Evolutionary conservation across 306 rosid genomes (phyloP), one percentile per base, ranked within the genome.

Genomic region (Sicyos baderoa): DNA sequence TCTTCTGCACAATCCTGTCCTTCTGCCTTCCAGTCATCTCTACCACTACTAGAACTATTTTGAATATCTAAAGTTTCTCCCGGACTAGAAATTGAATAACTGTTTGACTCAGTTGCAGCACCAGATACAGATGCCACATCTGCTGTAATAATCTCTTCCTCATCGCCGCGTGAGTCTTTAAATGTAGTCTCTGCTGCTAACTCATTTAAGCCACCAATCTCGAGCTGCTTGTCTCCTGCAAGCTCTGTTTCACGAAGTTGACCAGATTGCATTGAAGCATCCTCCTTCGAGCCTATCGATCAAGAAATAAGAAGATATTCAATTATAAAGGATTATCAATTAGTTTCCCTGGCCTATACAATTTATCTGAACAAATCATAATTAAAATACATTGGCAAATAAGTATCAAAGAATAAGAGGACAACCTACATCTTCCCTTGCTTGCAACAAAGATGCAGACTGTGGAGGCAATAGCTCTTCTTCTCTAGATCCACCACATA

Each of bases 221-320:
- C 77, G 21, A 55, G 69, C 71, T 76, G 81, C 79, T 22, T 51
- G 63, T 78, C 85, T 75, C 76, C 85, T 75, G 69, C 82, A 59
- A 72, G 70, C 73, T 77, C 72, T 74, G 79, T 58, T 82, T 70
- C 87, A 63, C 68, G 21, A 76, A 55, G 72, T 69, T 57, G 77
- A 81, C 54, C 40, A 71, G 78, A 79, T 68, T 83, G 79, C 71
- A 35, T 76, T 73, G 59, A 54, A 68, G 72, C 91, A 81, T 77
- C 95, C 95, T 86, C 96, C 96, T 87, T 87, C 82, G 88, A 79
- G 85, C 96, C 95, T 89, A 87, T 76, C 97, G 86, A 90, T 88
- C 75, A 86, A 86, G 80, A 86, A 81, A 86, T 82, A 89, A 86
- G 94, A 80, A 83, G 82, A 83, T 76, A 86, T 83, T 83, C 81